phyloP scores from a whole-genome alignment of 805 yeast genomes.

The Ogataea philodendri region DNA sequence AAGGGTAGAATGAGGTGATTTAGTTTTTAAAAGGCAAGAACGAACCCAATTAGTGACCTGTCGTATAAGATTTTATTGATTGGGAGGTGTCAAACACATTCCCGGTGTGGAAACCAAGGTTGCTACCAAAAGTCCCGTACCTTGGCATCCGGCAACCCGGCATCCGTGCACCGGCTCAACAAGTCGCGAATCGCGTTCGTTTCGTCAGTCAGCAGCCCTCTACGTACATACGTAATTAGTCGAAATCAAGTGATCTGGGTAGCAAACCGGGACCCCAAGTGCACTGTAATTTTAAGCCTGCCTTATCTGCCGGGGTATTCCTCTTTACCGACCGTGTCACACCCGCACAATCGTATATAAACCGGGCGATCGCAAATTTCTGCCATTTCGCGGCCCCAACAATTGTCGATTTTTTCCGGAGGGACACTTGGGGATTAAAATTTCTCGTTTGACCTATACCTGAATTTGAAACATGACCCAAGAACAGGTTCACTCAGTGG shows the following conservation, averaged over 20 bases:
- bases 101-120: too few species aligned
- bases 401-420: conserved; percentile 13
- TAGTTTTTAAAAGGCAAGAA: too few species aligned
- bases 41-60: too few species aligned
- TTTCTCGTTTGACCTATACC: conserved; percentile 7
- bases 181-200: conserved; percentile 4
- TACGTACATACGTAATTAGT: too few species aligned
- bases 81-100: too few species aligned
- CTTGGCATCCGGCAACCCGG: conserved; percentile 4
- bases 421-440: conserved; percentile 8
- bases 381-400: conserved; percentile 12
- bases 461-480: conserved; percentile 20
- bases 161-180: conserved; percentile 15
- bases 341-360: conserved; percentile 4
- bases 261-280: too few species aligned
- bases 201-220: neutral
- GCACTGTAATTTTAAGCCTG: too few species aligned
- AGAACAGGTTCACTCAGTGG: conserved; percentile 42
- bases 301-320: conserved; percentile 4
- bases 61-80: too few species aligned
- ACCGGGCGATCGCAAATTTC: conserved; percentile 11
- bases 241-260: too few species aligned
- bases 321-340: conserved; percentile 9
- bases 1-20: too few species aligned
- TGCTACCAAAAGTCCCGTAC: too few species aligned